Conservation (phyloP, 106 monocot genomes). For the Allium sativum region DNA sequence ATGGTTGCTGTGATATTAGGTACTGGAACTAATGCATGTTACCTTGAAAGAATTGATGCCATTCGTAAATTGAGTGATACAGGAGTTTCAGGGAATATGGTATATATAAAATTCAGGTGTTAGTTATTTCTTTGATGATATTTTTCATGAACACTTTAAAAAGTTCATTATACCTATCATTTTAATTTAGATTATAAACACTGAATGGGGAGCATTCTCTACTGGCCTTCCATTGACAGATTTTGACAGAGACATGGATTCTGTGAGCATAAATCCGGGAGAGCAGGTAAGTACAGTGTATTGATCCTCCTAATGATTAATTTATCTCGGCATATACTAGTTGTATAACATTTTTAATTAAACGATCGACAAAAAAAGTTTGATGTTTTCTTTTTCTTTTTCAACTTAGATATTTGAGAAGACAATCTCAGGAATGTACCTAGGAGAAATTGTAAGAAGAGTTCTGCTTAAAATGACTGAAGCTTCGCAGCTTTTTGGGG, state of each 20-base stretch:
- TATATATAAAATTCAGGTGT: constrained; percentile 8
- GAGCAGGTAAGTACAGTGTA: constrained; percentile 32
- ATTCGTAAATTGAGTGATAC: constrained; percentile 34
- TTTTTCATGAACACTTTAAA: background rate
- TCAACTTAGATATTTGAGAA: constrained; percentile 50
- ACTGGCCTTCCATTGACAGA: constrained; percentile 47
- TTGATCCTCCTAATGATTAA: background rate
- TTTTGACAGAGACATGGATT: constrained; percentile 54
- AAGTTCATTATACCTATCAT: background rate
- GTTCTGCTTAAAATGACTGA: constrained; percentile 38
- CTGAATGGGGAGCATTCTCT: constrained; percentile 67
- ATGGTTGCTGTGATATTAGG: constrained; percentile 59
- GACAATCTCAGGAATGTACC: constrained; percentile 66
- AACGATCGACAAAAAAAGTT: too few relatives aligned
- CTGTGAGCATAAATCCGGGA: constrained; percentile 57
- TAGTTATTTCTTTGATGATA: background rate
- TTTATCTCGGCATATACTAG: too few relatives aligned
- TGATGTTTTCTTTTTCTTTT: background rate
- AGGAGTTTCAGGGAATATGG: constrained; percentile 34
- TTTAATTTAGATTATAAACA: constrained; percentile 45
- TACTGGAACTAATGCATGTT: constrained; percentile 69
- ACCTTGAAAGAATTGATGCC: constrained; percentile 35
- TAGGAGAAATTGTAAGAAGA: constrained; percentile 62
- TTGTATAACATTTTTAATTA: too few relatives aligned
- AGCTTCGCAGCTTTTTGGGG: constrained; percentile 29